Percentiles rank a stretch among this genome's conserved stretches.
phyloP scores from a whole-genome alignment of 2,329 filamentous ascomycete species.

The Teratosphaeriaceae sp. region DNA sequence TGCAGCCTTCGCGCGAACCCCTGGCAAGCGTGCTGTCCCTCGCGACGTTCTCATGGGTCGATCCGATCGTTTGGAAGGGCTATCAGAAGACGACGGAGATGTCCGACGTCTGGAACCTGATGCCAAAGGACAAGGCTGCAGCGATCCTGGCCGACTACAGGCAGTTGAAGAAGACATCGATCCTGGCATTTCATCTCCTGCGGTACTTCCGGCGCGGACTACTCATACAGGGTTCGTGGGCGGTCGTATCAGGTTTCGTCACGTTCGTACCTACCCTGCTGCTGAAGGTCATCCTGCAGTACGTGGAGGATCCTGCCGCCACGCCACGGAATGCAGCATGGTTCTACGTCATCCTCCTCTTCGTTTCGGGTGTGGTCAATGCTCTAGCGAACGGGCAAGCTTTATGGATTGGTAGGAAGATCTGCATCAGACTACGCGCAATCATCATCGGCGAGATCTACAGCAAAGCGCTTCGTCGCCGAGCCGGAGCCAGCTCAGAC shows the following conservation, averaged over 20 bases:
- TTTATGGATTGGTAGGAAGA: conserved; percentile 87
- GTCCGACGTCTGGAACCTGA: conserved; percentile 83
- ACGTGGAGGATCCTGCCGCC: conserved; percentile 73
- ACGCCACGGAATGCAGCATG: conserved; percentile 84
- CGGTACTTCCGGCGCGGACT: conserved; percentile 76
- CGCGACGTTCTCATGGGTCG: conserved; percentile 84
- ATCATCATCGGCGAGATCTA: conserved; percentile 98
- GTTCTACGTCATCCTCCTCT: conserved; percentile 89
- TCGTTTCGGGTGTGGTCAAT: conserved; percentile 72
- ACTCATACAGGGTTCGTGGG: conserved; percentile 72
- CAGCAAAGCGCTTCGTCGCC: conserved; percentile 88
- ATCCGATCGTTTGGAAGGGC: conserved; percentile 80
- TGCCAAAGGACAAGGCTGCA: conserved; percentile 81
- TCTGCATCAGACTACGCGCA: conserved; percentile 86
- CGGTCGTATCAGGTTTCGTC: conserved; percentile 70
- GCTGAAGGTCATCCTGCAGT: conserved; percentile 84
- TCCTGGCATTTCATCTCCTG: conserved; percentile 71
- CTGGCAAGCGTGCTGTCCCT: conserved; percentile 83
- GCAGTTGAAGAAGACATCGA: conserved; percentile 73
- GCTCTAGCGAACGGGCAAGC: conserved; percentile 80
- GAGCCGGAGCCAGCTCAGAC: conserved; percentile 71
- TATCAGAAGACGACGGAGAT: conserved; percentile 81
- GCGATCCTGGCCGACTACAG: conserved; percentile 75
- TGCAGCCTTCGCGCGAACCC: conserved; percentile 82
- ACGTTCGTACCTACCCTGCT: conserved; percentile 89